Evolutionary conservation across 2,329 filamentous ascomycete genomes (phyloP).

Genomic region (Davidsoniella eucalypti): DNA sequence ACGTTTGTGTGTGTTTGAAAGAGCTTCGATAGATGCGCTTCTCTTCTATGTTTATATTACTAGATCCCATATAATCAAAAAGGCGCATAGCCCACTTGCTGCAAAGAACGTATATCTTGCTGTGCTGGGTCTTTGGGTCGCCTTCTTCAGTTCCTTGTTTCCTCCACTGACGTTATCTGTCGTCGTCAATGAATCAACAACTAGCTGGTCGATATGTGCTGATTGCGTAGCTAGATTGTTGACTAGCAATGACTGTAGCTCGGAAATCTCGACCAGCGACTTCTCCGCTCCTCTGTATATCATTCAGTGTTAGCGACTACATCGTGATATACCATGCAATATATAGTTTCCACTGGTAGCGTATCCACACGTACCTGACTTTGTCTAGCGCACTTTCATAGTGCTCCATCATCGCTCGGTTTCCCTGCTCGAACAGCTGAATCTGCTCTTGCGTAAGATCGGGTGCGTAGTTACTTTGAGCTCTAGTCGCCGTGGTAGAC

Average conservation of each 20-base stretch:
- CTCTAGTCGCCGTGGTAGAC: conserved; percentile 15
- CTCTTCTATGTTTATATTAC: conserved; percentile 28
- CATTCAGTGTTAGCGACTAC: no score
- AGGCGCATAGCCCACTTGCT: conserved; percentile 57
- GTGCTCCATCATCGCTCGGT: conserved; percentile 80
- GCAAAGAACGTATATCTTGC: conserved; percentile 68
- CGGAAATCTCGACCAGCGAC: conserved; percentile 80
- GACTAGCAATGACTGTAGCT: conserved; percentile 78
- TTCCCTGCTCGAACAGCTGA: conserved; percentile 86
- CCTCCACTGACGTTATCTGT: conserved; percentile 75
- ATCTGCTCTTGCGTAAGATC: conserved; percentile 69
- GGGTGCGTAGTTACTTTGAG: conserved; percentile 18
- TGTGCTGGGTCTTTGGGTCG: conserved; percentile 52
- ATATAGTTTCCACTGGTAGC: not conserved
- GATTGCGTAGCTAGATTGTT: conserved; percentile 73
- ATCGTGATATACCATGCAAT: not conserved
- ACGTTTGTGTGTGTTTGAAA: no score
- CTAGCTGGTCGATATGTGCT: conserved; percentile 76
- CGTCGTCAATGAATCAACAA: conserved; percentile 66
- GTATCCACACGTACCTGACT: conserved; percentile 52
- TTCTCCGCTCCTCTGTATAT: conserved; percentile 60
- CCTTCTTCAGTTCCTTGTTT: conserved; percentile 81
- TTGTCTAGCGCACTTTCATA: conserved; percentile 90
- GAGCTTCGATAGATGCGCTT: not conserved
- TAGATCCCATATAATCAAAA: conserved; percentile 64